Percentiles rank a stretch among this genome's conserved stretches.
Evolutionary conservation across 768 basidiomycete species (phyloP).

Genomic region (Trichaptum fuscoviolaceum): DNA sequence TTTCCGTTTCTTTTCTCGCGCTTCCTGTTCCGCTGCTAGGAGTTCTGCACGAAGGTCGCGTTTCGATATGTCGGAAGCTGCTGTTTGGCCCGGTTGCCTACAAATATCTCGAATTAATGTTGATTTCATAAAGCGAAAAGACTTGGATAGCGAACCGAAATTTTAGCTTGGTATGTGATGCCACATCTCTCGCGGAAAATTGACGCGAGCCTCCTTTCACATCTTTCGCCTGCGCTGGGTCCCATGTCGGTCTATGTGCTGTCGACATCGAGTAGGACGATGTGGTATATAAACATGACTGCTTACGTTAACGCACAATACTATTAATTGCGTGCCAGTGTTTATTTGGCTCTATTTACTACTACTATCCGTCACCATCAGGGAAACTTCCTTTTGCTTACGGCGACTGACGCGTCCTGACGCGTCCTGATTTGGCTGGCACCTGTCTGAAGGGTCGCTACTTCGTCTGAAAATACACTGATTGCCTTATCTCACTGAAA

Average conservation of each 20-base stretch:
- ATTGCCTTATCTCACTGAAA: too few relatives aligned
- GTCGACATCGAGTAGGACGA: constrained; percentile 57
- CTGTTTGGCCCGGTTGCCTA: constrained; percentile 89
- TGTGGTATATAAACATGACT: neutral
- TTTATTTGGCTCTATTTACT: neutral
- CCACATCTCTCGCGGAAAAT: constrained; percentile 90
- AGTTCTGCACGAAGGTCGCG: constrained; percentile 82
- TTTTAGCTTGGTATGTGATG: constrained; percentile 95
- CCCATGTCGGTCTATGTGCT: constrained; percentile 95
- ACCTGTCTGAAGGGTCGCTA: too few relatives aligned
- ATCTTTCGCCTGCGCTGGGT: constrained; percentile 91
- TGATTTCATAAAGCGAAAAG: neutral
- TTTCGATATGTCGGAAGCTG: constrained; percentile 66
- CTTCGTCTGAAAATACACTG: too few relatives aligned
- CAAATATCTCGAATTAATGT: neutral
- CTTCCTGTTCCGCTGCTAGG: constrained; percentile 79
- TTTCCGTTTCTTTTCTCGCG: constrained; percentile 86
- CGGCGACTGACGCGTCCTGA: too few relatives aligned
- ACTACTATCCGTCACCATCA: neutral
- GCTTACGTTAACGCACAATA: too few relatives aligned
- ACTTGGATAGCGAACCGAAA: constrained; percentile 59
- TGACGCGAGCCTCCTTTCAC: constrained; percentile 90
- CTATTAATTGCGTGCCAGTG: too few relatives aligned
- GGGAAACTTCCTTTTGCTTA: too few relatives aligned
- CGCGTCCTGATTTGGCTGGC: too few relatives aligned